Evolutionary conservation across 768 basidiomycete species (phyloP).

Genomic region (Crepidotus variabilis): DNA sequence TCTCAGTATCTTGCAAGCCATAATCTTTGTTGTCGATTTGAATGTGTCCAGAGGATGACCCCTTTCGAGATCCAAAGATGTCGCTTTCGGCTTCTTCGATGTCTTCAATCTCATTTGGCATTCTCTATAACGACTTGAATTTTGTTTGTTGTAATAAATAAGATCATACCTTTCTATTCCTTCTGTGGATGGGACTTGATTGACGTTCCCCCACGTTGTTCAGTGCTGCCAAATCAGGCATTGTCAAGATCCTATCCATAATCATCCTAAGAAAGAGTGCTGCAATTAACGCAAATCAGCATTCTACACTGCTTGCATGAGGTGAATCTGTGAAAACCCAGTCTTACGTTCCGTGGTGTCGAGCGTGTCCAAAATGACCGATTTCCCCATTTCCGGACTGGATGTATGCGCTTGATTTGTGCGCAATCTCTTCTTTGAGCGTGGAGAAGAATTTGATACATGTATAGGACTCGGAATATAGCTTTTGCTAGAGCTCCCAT

Average conservation of each 20-base stretch:
- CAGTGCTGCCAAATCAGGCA: constrained; percentile 43
- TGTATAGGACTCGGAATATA: constrained; percentile 26
- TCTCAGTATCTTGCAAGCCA: background rate
- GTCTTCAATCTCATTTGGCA: background rate
- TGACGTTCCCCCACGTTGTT: constrained; percentile 6
- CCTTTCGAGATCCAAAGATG: background rate
- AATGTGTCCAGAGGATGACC: background rate
- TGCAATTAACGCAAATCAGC: constrained; percentile 6
- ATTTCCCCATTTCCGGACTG: constrained; percentile 21
- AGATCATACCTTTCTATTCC: background rate
- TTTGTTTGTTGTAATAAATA: background rate
- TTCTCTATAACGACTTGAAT: background rate
- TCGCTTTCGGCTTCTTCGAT: background rate
- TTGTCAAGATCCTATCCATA: constrained; percentile 37
- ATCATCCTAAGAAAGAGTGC: constrained; percentile 32
- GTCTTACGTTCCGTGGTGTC: constrained; percentile 42
- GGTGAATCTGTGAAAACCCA: constrained; percentile 2
- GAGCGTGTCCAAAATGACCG: constrained; percentile 36
- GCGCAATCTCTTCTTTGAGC: constrained; percentile 7
- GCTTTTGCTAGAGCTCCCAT: background rate
- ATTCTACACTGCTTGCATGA: background rate
- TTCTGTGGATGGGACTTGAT: background rate
- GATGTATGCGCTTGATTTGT: constrained; percentile 18
- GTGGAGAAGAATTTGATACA: constrained; percentile 19
- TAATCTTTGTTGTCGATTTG: background rate